These are phyloP conservation scores for Didymella exigua DNA, from an alignment of 2,329 filamentous ascomycete species.

Conservation along the genomic window DNA sequence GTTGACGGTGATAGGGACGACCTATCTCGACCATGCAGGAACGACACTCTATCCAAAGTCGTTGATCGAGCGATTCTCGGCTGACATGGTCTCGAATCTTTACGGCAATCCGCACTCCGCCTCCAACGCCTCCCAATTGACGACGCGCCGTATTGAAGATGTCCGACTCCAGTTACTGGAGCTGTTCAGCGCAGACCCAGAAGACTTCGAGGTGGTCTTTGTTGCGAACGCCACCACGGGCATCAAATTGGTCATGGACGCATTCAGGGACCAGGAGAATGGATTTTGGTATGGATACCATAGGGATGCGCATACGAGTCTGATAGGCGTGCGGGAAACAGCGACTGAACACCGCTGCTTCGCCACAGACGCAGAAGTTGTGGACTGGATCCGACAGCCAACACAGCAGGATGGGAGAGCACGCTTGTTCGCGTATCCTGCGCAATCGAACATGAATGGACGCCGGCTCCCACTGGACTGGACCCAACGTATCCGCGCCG, in stretches of 20 bases:
- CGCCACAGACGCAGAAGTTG: constrained; percentile 64
- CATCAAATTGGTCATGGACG: constrained; percentile 84
- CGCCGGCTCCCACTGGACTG: constrained; percentile 74
- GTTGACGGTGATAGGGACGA: constrained; percentile 60
- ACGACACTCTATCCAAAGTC: constrained; percentile 83
- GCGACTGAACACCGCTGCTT: constrained; percentile 71
- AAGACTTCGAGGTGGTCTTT: constrained; percentile 86
- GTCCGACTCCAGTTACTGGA: constrained; percentile 71
- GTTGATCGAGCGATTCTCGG: constrained; percentile 76
- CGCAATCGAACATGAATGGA: constrained; percentile 93
- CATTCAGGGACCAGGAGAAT: constrained; percentile 68
- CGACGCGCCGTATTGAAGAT: constrained; percentile 76
- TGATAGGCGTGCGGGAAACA: constrained; percentile 78
- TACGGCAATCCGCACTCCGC: constrained; percentile 93
- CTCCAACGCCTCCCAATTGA: constrained; percentile 78
- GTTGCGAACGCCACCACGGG: constrained; percentile 91
- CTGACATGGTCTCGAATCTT: constrained; percentile 77
- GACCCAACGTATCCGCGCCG: constrained; percentile 55
- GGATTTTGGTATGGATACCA: constrained; percentile 88
- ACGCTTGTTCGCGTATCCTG: constrained; percentile 78
- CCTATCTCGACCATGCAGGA: constrained; percentile 95
- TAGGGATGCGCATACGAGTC: constrained; percentile 80
- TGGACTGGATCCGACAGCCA: constrained; percentile 64
- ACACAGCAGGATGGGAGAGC: constrained; percentile 29
- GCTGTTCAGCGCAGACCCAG: constrained; percentile 82